Conservation (phyloP, 768 basidiomycete genomes). For the Collybia sp. region DNA sequence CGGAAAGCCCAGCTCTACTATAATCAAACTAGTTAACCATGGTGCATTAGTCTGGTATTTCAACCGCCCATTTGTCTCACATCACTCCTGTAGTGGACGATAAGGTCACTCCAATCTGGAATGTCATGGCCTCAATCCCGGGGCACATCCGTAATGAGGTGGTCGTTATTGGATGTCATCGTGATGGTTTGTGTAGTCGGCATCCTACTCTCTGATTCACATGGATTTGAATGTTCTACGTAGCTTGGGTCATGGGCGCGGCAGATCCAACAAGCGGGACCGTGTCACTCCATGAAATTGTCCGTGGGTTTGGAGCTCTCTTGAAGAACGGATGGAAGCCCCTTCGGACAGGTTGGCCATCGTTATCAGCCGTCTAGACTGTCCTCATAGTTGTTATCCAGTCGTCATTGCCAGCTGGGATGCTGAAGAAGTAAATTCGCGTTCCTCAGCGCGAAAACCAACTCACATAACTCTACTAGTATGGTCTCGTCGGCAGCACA, state of each 20-base stretch:
- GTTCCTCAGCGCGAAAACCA: conserved; percentile 1
- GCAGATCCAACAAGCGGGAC: conserved; percentile 80
- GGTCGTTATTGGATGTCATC: conserved; percentile 82
- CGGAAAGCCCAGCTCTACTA: conserved; percentile 43
- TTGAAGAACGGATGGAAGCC: conserved; percentile 79
- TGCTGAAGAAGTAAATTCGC: conserved; percentile 51
- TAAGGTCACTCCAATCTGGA: conserved; percentile 88
- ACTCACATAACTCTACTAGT: conserved; percentile 19
- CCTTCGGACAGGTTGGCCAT: conserved; percentile 43
- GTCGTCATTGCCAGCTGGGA: conserved; percentile 75
- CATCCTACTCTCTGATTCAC: background rate
- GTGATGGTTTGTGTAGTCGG: conserved; percentile 66
- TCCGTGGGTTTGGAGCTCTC: conserved; percentile 69
- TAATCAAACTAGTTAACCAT: conserved; percentile 50
- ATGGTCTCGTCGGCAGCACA: conserved; percentile 78
- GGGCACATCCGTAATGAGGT: conserved; percentile 83
- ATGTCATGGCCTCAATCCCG: conserved; percentile 78
- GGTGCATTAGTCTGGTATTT: conserved; percentile 25
- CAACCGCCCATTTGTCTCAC: no score
- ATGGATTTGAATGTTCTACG: background rate
- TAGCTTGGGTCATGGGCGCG: conserved; percentile 77
- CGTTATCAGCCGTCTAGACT: background rate
- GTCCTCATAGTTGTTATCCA: conserved; percentile 7
- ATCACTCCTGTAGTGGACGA: conserved; percentile 49
- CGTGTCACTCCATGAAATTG: conserved; percentile 70